These are phyloP conservation scores for Vanderwaltozyma polyspora DNA, from an alignment of 805 yeast species.

Conservation along the genomic window DNA sequence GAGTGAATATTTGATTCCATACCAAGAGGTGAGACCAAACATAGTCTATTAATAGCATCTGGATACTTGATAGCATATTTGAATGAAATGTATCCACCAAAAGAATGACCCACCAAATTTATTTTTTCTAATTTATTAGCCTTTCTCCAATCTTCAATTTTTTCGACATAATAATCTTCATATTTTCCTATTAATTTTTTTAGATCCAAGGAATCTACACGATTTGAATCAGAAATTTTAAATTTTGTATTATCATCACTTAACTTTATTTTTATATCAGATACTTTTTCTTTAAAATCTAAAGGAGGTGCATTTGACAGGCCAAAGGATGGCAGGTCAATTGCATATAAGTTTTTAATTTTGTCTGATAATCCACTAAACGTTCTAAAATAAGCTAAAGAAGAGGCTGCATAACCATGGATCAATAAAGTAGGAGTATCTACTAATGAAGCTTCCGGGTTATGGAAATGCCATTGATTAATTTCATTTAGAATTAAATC, in stretches of 20 bases:
- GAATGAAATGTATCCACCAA: slow-evolving; percentile 64
- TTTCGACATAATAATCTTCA: slow-evolving; percentile 45
- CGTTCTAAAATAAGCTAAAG: slow-evolving; percentile 70
- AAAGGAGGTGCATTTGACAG: slow-evolving; percentile 30
- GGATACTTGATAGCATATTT: slow-evolving; percentile 55
- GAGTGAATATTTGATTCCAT: slow-evolving; percentile 61
- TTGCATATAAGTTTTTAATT: slow-evolving; percentile 51
- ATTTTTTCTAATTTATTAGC: slow-evolving; percentile 39
- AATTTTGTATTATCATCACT: slow-evolving; percentile 1
- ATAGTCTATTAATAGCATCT: slow-evolving; percentile 37
- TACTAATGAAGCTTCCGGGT: slow-evolving; percentile 12
- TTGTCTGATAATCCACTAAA: slow-evolving; percentile 38
- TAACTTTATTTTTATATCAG: not conserved
- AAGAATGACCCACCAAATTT: slow-evolving; percentile 64
- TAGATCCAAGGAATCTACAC: not conserved
- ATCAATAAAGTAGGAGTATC: slow-evolving; percentile 41
- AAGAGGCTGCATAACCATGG: slow-evolving; percentile 91
- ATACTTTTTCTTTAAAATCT: not conserved
- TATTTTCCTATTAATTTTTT: slow-evolving; percentile 21
- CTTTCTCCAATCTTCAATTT: slow-evolving; percentile 56
- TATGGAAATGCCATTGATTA: slow-evolving; percentile 27
- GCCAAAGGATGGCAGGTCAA: slow-evolving; percentile 67
- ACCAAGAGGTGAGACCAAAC: slow-evolving; percentile 68
- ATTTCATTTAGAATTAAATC: slow-evolving; percentile 14
- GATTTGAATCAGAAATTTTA: not conserved